Conservation (phyloP, 164 flowering plant species). For the Litsea cubeba region DNA sequence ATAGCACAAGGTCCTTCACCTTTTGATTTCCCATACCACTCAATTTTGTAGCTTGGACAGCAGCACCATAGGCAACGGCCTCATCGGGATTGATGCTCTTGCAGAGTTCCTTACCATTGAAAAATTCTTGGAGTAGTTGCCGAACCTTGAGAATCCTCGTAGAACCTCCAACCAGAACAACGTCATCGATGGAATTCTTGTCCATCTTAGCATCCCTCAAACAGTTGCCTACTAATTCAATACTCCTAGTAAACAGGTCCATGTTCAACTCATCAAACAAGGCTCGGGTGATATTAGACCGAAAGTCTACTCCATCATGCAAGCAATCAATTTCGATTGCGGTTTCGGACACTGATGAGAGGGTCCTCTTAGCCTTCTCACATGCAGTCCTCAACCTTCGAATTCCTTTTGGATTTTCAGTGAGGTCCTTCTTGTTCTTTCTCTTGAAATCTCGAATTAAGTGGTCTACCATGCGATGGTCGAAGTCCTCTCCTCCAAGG, state of each 20-base stretch:
- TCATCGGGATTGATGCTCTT: too few relatives aligned
- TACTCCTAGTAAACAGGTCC: slow-evolving; percentile 49
- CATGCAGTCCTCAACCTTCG: slow-evolving; percentile 47
- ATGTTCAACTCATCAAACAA: slow-evolving; percentile 53
- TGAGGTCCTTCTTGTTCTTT: slow-evolving; percentile 53
- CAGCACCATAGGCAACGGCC: too few relatives aligned
- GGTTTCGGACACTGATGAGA: slow-evolving; percentile 45
- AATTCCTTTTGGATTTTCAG: slow-evolving; percentile 39
- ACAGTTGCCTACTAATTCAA: slow-evolving; percentile 44
- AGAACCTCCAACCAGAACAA: too few relatives aligned
- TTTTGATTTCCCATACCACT: too few relatives aligned
- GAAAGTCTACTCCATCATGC: slow-evolving; percentile 50
- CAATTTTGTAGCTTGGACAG: too few relatives aligned
- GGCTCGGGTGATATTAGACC: slow-evolving; percentile 45
- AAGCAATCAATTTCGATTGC: slow-evolving; percentile 51
- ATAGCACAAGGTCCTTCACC: too few relatives aligned
- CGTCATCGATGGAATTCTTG: too few relatives aligned
- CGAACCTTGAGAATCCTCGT: too few relatives aligned
- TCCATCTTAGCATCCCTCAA: too few relatives aligned
- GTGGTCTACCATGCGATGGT: slow-evolving; percentile 50
- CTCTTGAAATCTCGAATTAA: slow-evolving; percentile 45
- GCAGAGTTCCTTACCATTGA: too few relatives aligned
- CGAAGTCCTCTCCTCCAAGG: slow-evolving; percentile 60
- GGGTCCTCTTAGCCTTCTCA: slow-evolving; percentile 54
- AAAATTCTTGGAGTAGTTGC: too few relatives aligned